Base-by-base conservation (phyloP, 2,329 filamentous ascomycete genomes). In the Fusarium decemcellulare region DNA sequence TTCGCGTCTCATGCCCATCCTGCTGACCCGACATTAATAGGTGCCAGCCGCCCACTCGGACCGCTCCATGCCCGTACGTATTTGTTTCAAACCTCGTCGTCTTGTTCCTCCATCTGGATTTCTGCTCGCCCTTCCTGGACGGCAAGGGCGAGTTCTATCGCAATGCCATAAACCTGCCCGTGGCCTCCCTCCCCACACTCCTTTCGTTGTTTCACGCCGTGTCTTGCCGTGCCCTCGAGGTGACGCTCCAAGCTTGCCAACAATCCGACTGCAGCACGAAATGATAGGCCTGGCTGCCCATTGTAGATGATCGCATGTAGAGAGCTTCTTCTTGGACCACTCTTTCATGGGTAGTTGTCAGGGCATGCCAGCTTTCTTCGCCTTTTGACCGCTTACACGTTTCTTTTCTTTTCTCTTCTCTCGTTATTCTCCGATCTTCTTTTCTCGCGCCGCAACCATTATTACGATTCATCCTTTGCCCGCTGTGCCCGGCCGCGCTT, bases 21-120 rank as follows among this genome's bases (percentile, higher is more conserved):
- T 70, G 67, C 63, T 67, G 66, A 68, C 66, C 72, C 46, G 65
- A 69, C 72, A 74, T 75, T 75, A 75, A 75, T 74, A 75, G 73
- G 72, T 73, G 66, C 64, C 59, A 68, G 62, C 53, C 69, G 66
- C 66, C 73, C 72, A 62, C 65, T 62, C 42, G 67, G 53, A 59
- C 64, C 50, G 59, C 70, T 61, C 52, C 61, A 72, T 71, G 58
- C 59, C 60, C 61, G 62, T 63, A 47, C 59, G 53, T 68, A 62
- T 68, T 74, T 75, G 73, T 75, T 75, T 75, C 73, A 73, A 73
- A 61, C 68, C 61, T 69, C 68, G 57, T 74, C 59, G 53, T 72
- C 61, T 58, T 66, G 54, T 59, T 51, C 55, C 60, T 62, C 52
- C 54, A 59, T 58, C 54, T 74, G 58, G 37, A 61, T 62, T 67